Base-by-base conservation (phyloP, 768 basidiomycete genomes). In the Hemileccinum rubropunctum region DNA sequence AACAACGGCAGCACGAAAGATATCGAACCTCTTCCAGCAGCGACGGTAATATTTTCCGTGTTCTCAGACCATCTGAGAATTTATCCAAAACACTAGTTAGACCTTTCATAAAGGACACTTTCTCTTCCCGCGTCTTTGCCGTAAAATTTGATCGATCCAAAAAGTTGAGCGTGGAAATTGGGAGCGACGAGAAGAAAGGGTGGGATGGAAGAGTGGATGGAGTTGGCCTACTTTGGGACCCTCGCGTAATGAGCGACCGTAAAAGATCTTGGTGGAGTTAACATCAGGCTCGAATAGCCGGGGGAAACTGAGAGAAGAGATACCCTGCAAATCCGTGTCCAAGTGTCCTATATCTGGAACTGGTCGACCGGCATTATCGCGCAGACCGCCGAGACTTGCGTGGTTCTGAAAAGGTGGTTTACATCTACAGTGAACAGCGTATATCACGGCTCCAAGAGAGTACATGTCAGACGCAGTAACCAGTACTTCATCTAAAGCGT, bases 101-200 rank as follows among this genome's bases (percentile, higher is more conserved):
- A 1, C 95, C 95, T 65, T 91, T 91, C 83, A 98, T 88, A 67
- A 98, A 98, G 0, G 90, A 89, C 23, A 97, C 86, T 66, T 98
- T 98, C 64, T 98, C 97, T 71, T 98, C 95, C 48, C 87, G 74
- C 2, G 93, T 86, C 69, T 98, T 97, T 0, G 91, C 83, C 1
- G 94, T 91, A 65, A 98, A 99, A 50, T 87, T 95, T 4, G 95
- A 91, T 13, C 95, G 84, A 61, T 98, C 95, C 47, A 99, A 74
- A 71, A 98, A 99, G 62, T 93, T 94, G 28, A 99, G 78, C 0
- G 95, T 98, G 2, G 91, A 95, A 20, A 98, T 94, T 7, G 95
- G 91, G 11, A 98, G 75, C 4, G 93, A 95, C 1, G 91, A 95
- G 73, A 99, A 98, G 76, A 95, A 98, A 0, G 93, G 65, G 61